These are phyloP conservation scores for Rhizopus delemar DNA, from an alignment of 371 early-diverging fungal species.

Conservation along the genomic window DNA sequence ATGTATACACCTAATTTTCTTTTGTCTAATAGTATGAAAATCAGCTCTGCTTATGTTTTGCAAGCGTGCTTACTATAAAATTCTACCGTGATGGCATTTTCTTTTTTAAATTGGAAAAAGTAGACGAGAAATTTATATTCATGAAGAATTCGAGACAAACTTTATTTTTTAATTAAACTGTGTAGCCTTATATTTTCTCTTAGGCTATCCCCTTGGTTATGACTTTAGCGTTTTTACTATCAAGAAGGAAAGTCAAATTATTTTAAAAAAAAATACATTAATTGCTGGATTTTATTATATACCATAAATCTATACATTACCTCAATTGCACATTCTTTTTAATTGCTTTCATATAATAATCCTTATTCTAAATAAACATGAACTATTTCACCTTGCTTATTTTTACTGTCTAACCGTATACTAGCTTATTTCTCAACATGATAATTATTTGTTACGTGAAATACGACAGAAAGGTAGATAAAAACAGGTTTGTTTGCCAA, in stretches of 20 bases:
- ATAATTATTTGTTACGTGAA: no score
- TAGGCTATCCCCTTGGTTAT: constrained; percentile 90
- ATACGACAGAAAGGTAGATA: no score
- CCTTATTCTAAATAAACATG: no score
- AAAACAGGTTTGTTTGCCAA: no score
- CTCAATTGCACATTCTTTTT: no score
- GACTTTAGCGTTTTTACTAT: constrained; percentile 89
- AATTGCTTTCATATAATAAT: no score
- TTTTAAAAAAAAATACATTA: constrained; percentile 94
- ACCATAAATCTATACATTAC: constrained; percentile 31
- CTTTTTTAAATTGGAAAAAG: constrained; percentile 64
- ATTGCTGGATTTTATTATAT: constrained; percentile 81
- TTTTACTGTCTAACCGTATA: no score
- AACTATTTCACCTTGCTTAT: no score
- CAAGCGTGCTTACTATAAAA: constrained; percentile 95
- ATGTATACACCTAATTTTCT: constrained; percentile 1
- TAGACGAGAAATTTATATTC: constrained; percentile 43
- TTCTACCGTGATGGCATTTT: constrained; percentile 89
- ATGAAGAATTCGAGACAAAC: constrained; percentile 28
- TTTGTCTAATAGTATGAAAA: constrained; percentile 69
- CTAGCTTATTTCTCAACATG: no score
- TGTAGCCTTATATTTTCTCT: constrained; percentile 86
- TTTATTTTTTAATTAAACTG: background rate
- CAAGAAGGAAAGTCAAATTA: constrained; percentile 95
- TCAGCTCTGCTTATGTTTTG: constrained; percentile 94